These are phyloP conservation scores for Oryza punctata DNA, from an alignment of 176 grass and related monocot genomes.

Conservation along the genomic window DNA sequence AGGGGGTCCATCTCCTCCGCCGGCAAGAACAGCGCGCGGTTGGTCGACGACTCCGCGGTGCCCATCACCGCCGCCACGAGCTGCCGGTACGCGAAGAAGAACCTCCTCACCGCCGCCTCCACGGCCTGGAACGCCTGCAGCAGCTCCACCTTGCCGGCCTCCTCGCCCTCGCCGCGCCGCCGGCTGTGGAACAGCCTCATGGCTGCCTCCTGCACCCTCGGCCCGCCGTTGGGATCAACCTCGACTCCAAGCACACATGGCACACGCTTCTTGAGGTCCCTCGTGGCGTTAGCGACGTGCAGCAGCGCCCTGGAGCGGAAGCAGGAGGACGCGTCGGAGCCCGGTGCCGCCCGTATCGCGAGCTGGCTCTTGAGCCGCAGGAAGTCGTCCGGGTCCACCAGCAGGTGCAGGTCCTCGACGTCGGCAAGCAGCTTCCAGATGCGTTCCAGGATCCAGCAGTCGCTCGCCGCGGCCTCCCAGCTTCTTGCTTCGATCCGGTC, in stretches of 20 bases:
- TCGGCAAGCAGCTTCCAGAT: conserved; percentile 88
- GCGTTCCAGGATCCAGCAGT: conserved; percentile 84
- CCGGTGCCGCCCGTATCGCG: conserved; percentile 49
- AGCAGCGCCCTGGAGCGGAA: conserved; percentile 72
- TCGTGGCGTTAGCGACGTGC: conserved; percentile 49
- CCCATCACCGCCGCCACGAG: conserved; percentile 68
- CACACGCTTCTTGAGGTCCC: conserved; percentile 70
- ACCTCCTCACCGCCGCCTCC: conserved; percentile 67
- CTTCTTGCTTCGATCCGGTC: conserved; percentile 54
- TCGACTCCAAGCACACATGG: conserved; percentile 80
- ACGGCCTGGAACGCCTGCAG: conserved; percentile 81
- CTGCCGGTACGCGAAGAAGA: conserved; percentile 90
- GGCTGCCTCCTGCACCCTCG: conserved; percentile 81
- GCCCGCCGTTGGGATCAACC: conserved; percentile 85
- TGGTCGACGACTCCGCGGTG: conserved; percentile 65
- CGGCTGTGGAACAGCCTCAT: conserved; percentile 86
- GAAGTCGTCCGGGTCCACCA: conserved; percentile 96
- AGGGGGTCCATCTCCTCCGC: conserved; percentile 61
- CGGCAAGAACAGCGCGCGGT: conserved; percentile 61
- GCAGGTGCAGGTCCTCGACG: conserved; percentile 85
- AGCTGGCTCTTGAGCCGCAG: conserved; percentile 88
- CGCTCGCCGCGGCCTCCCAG: conserved; percentile 70
- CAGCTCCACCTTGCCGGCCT: conserved; percentile 71
- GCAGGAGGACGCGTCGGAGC: conserved; percentile 68
- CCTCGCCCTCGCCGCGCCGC: conserved; percentile 56